phyloP scores from a whole-genome alignment of 1,284 basidiomycete species.

The Cutaneotrichosporon cavernicola region DNA sequence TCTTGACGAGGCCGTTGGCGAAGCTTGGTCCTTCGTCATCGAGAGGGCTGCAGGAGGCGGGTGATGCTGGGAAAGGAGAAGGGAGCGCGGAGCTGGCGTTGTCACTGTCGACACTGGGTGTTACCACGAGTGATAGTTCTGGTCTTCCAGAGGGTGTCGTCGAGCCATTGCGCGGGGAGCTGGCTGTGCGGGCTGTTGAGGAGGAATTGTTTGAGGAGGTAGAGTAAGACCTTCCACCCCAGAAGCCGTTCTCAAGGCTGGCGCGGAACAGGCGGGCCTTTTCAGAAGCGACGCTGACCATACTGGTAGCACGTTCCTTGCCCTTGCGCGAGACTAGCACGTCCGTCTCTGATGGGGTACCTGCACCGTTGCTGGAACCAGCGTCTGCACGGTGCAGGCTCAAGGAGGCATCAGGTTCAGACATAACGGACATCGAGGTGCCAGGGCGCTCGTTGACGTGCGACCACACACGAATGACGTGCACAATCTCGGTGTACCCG shows the following conservation, averaged over 20 bases:
- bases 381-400: conserved; percentile 12
- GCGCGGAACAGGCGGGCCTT: conserved; percentile 19
- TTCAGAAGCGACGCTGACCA: conserved; percentile 37
- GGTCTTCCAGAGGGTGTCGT: conserved; percentile 9
- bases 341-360: conserved; percentile 11
- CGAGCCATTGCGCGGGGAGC: not conserved
- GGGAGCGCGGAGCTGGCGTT: conserved; percentile 9
- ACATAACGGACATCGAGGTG: conserved; percentile 1
- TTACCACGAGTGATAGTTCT: conserved; percentile 1
- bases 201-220: not conserved
- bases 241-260: conserved; percentile 18
- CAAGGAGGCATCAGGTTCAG: conserved; percentile 7
- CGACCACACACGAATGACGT: conserved; percentile 48
- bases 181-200: not conserved
- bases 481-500: conserved; percentile 53
- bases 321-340: conserved; percentile 31
- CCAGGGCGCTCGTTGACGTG: conserved; percentile 30
- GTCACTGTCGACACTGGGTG: conserved; percentile 9
- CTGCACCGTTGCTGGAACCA: conserved; percentile 8
- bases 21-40: not conserved
- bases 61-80: conserved; percentile 10
- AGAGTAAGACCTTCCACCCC: not conserved
- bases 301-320: conserved; percentile 42
- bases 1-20: not conserved
- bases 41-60: not conserved